Conservation (phyloP, 257 asterid species). For the Primulina eburnea region DNA sequence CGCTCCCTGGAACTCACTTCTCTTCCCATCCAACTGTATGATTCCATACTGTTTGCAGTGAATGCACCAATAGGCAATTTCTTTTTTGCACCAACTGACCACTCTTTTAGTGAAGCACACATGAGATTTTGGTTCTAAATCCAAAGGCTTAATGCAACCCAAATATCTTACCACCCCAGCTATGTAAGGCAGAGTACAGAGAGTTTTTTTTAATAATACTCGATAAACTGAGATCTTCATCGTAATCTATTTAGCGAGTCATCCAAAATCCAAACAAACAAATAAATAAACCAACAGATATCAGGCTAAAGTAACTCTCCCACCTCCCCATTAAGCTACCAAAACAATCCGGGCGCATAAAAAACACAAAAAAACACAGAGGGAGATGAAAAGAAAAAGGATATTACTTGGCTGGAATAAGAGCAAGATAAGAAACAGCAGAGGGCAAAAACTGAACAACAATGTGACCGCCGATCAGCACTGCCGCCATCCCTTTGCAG, state of each 20-base stretch:
- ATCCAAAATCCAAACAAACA: slow-evolving; percentile 10
- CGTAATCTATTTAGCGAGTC: slow-evolving; percentile 7
- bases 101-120: background rate
- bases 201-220: too few relatives aligned
- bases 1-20: background rate
- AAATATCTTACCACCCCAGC: background rate
- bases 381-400: slow-evolving; percentile 9
- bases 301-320: slow-evolving; percentile 8
- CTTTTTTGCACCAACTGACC: background rate
- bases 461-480: slow-evolving; percentile 78
- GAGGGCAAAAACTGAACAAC: slow-evolving; percentile 69
- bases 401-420: slow-evolving; percentile 86
- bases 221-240: background rate
- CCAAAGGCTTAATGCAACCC: background rate
- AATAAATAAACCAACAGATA: background rate
- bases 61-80: background rate
- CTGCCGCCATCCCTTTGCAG: slow-evolving; percentile 83
- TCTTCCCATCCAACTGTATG: background rate
- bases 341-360: background rate
- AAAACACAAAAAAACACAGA: background rate
- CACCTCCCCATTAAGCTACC: slow-evolving; percentile 13
- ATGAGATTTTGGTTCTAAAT: background rate
- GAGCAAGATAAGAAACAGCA: slow-evolving; percentile 77
- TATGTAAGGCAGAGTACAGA: background rate
- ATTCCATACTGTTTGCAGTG: background rate